Base-by-base conservation (phyloP, 306 rosid genomes). In the Gynostemma pentaphyllum region DNA sequence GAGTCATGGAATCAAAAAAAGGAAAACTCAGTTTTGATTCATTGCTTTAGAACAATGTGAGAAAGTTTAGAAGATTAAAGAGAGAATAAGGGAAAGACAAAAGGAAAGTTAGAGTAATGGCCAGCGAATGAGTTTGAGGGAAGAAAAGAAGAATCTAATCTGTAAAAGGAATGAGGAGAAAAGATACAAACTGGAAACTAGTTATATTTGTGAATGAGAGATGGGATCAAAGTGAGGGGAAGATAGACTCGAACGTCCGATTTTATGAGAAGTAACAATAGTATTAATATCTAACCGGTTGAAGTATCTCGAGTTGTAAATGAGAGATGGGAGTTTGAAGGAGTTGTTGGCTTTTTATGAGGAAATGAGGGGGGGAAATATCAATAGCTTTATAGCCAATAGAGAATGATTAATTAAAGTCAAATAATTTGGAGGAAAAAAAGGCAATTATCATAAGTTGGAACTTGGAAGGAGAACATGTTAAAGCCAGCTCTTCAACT, bases 401-500 rank as follows among this genome's bases (percentile, higher is more conserved):
- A 3, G 50, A 47, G 13, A 42, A 63, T 63, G 21, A 45, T 29
- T 15, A 16, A 22, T 27, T n/a, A n/a, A n/a, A n/a, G 9, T 29
- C 39, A 66, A 66, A 2, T n/a, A 6, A 24, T 37, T 24, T 14
- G 49, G 16, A n/a, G 18, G 34, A 23, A 21, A 7, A 15, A 8
- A 30, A 56, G 40, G 42, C 64, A 39, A 40, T 68, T 22, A 68
- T 68, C 41, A 52, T n/a, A 53, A 60, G 61, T 53, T 23, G 53
- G 22, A 69, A 28, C 26, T 53, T 28, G 21, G 40, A 39, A 45
- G 34, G 66, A 60, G 47, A 68, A 71, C 83, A 74, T 59, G 79
- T 73, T 53, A 46, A 67, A 45, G 78, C 75, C 80, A 72, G 74
- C 80, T 71, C 67, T 37, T 26, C 77, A n/a, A 28, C 46, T 18